Conservation (phyloP, 2,329 filamentous ascomycete species). For the Westerdykella aurantiaca region DNA sequence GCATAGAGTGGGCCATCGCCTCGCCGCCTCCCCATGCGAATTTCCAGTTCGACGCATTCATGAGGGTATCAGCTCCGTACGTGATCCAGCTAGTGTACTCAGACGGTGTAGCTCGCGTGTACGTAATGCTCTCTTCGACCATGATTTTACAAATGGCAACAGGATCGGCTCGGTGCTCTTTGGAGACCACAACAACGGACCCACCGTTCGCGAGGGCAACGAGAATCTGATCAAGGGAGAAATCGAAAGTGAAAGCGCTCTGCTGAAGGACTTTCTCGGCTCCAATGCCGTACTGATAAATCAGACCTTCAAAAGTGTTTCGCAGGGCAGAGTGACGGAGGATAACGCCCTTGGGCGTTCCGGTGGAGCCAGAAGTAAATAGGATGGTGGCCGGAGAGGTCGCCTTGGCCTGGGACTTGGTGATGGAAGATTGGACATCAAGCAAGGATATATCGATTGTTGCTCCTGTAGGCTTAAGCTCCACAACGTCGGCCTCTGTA, state of each 20-base stretch:
- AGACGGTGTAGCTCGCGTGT: too few relatives aligned
- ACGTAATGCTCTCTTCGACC: too few relatives aligned
- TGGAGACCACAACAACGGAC: slow-evolving; percentile 26
- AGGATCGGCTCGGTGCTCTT: too few relatives aligned
- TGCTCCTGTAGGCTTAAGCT: background rate
- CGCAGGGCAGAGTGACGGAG: slow-evolving; percentile 14
- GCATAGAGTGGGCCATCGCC: too few relatives aligned
- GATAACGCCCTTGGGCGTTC: slow-evolving; percentile 8
- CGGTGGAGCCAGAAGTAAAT: slow-evolving; percentile 9
- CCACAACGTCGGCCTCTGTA: background rate
- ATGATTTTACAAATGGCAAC: too few relatives aligned
- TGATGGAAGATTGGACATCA: too few relatives aligned
- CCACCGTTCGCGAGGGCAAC: slow-evolving; percentile 38
- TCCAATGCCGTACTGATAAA: background rate
- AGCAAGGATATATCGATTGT: too few relatives aligned
- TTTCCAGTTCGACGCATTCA: too few relatives aligned
- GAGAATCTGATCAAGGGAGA: slow-evolving; percentile 38
- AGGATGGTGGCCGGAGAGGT: slow-evolving; percentile 2
- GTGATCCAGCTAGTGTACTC: too few relatives aligned
- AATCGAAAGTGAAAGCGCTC: slow-evolving; percentile 38
- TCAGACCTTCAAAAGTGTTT: slow-evolving; percentile 17
- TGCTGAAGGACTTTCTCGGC: slow-evolving; percentile 49
- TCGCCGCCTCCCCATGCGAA: too few relatives aligned
- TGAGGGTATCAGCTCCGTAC: too few relatives aligned
- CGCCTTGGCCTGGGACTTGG: background rate